A percentile compares a stretch with the other conserved stretches of the same genome.
These are phyloP conservation scores for Strigomonas culicis DNA, from an alignment of 208 protist genomes.

Conservation along the genomic window DNA sequence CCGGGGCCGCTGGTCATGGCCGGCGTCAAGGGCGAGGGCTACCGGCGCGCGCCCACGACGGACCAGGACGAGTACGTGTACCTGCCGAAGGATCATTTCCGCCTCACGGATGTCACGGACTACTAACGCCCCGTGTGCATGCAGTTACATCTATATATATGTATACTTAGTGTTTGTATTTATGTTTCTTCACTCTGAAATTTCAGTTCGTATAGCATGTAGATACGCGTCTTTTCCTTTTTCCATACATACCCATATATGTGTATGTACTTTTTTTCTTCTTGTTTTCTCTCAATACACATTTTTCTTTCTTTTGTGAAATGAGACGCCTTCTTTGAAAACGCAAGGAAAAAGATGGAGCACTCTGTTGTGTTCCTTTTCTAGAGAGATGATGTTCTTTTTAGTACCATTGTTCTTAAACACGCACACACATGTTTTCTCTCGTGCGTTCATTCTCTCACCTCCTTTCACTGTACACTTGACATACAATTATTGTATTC, in stretches of 20 bases:
- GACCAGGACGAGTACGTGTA: constrained; percentile 56
- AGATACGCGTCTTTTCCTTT: too few relatives aligned
- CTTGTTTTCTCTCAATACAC: constrained; percentile 12
- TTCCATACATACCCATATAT: too few relatives aligned
- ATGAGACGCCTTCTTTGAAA: too few relatives aligned
- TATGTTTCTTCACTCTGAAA: background rate
- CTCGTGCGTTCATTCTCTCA: too few relatives aligned
- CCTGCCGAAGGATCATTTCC: constrained; percentile 69
- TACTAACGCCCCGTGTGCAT: background rate
- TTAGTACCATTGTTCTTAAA: too few relatives aligned
- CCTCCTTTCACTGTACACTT: too few relatives aligned
- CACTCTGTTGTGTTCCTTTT: too few relatives aligned
- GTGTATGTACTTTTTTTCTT: background rate
- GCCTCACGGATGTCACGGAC: constrained; percentile 45
- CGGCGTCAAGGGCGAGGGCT: constrained; percentile 45
- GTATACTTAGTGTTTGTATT: background rate
- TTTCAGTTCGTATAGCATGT: too few relatives aligned
- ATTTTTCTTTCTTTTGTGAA: background rate
- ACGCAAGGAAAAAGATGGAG: constrained; percentile 1
- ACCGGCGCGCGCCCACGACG: constrained; percentile 39
- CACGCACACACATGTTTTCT: too few relatives aligned
- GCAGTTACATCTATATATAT: background rate
- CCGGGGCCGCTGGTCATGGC: constrained; percentile 35
- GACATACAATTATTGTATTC: too few relatives aligned
- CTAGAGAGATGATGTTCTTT: too few relatives aligned